Conservation (phyloP, 257 asterid species). For the Hygrophila difformis region DNA sequence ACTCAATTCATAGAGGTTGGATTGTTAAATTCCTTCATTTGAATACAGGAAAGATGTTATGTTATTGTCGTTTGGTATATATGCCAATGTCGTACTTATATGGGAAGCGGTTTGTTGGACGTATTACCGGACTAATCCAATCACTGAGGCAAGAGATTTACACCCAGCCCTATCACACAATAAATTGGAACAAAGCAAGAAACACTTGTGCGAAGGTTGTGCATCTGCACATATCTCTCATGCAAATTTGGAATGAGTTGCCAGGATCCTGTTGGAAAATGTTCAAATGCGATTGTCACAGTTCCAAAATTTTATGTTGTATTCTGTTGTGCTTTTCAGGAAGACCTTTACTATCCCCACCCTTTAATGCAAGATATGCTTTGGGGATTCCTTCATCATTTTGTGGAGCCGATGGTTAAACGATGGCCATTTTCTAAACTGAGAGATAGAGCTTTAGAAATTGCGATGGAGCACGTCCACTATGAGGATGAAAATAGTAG, state of each 20-base stretch:
- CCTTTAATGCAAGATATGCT: slow-evolving; percentile 17
- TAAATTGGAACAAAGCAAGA: slow-evolving; percentile 36
- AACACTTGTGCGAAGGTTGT: slow-evolving; percentile 32
- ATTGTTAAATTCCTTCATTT: too few relatives aligned
- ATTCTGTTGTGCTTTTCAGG: slow-evolving; percentile 1
- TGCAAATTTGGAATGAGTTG: too few relatives aligned
- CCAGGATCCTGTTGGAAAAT: too few relatives aligned
- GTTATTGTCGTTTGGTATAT: slow-evolving; percentile 15
- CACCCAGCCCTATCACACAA: slow-evolving; percentile 18
- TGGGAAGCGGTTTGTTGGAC: slow-evolving; percentile 37
- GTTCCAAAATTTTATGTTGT: too few relatives aligned
- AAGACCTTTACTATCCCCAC: slow-evolving; percentile 21
- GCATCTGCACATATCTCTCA: too few relatives aligned
- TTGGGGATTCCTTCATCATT: slow-evolving; percentile 6
- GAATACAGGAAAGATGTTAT: slow-evolving; percentile 16
- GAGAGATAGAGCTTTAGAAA: too few relatives aligned
- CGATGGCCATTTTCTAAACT: slow-evolving; percentile 20
- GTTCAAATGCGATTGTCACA: too few relatives aligned
- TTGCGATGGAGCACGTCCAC: too few relatives aligned
- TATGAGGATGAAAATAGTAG: slow-evolving; percentile 21
- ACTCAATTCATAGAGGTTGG: too few relatives aligned
- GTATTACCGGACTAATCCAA: slow-evolving; percentile 14
- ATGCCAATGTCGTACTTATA: too few relatives aligned
- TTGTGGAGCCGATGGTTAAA: slow-evolving; percentile 12
- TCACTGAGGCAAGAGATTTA: slow-evolving; percentile 28